Evolutionary conservation across 139 green algal genomes (phyloP), one percentile per base, ranked within the genome.

Genomic region (Ettlia oleoabundans): DNA sequence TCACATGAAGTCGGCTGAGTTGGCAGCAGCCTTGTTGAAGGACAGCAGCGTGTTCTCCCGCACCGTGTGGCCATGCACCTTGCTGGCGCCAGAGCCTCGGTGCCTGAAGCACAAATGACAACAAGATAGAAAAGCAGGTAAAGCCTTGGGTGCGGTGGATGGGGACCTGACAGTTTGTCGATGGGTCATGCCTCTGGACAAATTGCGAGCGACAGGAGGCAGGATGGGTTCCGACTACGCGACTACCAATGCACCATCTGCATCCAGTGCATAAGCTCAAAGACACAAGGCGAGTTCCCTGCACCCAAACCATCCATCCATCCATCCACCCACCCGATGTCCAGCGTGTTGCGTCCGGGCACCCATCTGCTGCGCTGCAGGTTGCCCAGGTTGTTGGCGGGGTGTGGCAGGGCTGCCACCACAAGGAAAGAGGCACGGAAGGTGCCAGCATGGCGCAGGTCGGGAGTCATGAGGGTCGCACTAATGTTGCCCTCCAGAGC

Each of bases 21-120:
- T 88, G 40, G 69, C 53, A 0, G 87, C 87, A 24, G 85, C 85
- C 81, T 88, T 90, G 24, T 85, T 78, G 82, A 91, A 91, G 22
- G 85, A 88, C 40, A 91, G 82, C 42, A 91, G 38, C 40, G 87
- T 91, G 81, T 91, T 91, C 72, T 91, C 87, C 15, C 81, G 76
- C 62, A 91, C 87, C 1, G n/a, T 47, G 35, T 87, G 76, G 28
- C 82, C 81, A 35, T 82, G 58, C 24, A 76, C 78, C 63, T 83
- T 81, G 63, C 28, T 69, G 0, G 85, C 87, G 6, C 87, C 87
- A 2, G 82, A 84, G 7, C 87, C 87, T 13, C 87, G 81, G 76
- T 91, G 87, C 30, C 84, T 80, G 73, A 35, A 38, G 32, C 28
- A 42, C 1, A 32, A 1, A 24, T 19, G 32, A 18, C 41, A 7